These are phyloP conservation scores for Penicillium cosmopolitanum DNA, from an alignment of 495 filamentous ascomycete species.

Conservation along the genomic window DNA sequence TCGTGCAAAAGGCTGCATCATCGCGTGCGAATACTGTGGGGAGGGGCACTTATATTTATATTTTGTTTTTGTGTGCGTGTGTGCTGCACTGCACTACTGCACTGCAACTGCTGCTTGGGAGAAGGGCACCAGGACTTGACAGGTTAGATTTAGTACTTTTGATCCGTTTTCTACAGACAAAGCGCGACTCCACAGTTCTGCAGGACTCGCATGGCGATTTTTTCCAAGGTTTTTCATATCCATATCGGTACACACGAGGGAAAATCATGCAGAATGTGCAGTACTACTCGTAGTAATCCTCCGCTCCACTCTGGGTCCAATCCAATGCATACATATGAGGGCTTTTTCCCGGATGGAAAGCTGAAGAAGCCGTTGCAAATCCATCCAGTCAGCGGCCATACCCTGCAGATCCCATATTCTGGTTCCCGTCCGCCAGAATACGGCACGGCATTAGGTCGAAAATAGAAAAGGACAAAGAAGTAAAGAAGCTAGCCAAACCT, in stretches of 20 bases:
- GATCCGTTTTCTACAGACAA: conserved; percentile 1
- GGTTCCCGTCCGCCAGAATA: background rate
- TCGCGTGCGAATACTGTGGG: conserved; percentile 2
- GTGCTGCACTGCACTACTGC: too few relatives aligned
- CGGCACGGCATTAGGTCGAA: background rate
- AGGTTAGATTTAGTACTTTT: conserved; percentile 8
- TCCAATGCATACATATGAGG: background rate
- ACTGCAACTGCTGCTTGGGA: too few relatives aligned
- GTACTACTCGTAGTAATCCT: background rate
- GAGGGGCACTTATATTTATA: background rate
- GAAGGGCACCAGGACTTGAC: too few relatives aligned
- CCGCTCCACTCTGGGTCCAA: background rate
- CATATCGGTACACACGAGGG: background rate
- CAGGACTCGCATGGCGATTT: conserved; percentile 12
- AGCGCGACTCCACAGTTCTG: conserved; percentile 25
- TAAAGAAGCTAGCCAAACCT: background rate
- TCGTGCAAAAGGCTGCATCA: background rate
- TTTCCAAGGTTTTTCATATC: background rate
- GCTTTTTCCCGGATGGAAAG: background rate
- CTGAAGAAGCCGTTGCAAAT: conserved; percentile 14
- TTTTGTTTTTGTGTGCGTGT: too few relatives aligned
- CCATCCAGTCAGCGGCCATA: conserved; percentile 14
- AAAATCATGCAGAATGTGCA: background rate
- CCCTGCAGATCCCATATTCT: conserved; percentile 20
- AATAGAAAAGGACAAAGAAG: background rate